phyloP scores from a whole-genome alignment of 495 filamentous ascomycete species.

The Apiosordaria backusii region DNA sequence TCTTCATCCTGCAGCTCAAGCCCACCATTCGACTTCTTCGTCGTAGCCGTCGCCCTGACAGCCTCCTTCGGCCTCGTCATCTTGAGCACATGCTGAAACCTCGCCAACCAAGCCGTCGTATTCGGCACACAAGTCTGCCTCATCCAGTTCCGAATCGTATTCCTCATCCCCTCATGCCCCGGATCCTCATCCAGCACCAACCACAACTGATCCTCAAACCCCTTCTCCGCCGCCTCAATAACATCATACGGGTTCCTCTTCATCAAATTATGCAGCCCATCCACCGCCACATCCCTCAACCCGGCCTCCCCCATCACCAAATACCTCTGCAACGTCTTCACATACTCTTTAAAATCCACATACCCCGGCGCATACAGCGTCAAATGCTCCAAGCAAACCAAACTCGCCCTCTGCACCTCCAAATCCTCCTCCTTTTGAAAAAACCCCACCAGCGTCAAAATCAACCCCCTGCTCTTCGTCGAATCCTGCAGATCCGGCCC shows the following conservation, averaged over 20 bases:
- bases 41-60: slow-evolving; percentile 45
- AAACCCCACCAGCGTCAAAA: slow-evolving; percentile 78
- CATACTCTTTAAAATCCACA: slow-evolving; percentile 77
- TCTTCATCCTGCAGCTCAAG: slow-evolving; percentile 92
- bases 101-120: slow-evolving; percentile 76
- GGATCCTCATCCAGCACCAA: slow-evolving; percentile 74
- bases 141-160: slow-evolving; percentile 86
- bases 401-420: slow-evolving; percentile 69
- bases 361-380: slow-evolving; percentile 86
- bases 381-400: slow-evolving; percentile 84
- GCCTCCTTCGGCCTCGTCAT: slow-evolving; percentile 67
- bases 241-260: slow-evolving; percentile 82
- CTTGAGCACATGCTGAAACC: slow-evolving; percentile 83
- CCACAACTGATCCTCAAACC: slow-evolving; percentile 90
- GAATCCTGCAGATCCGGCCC: slow-evolving; percentile 94
- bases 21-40: slow-evolving; percentile 48
- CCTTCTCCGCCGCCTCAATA: slow-evolving; percentile 64
- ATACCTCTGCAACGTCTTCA: slow-evolving; percentile 73
- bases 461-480: slow-evolving; percentile 84
- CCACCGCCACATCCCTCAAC: slow-evolving; percentile 75
- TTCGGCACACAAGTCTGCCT: slow-evolving; percentile 77
- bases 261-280: slow-evolving; percentile 92
- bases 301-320: slow-evolving; percentile 59
- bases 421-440: slow-evolving; percentile 76
- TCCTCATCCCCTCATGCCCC: slow-evolving; percentile 68